Base-by-base conservation (phyloP, 805 yeast genomes). In the Pichia pseudocactophila region DNA sequence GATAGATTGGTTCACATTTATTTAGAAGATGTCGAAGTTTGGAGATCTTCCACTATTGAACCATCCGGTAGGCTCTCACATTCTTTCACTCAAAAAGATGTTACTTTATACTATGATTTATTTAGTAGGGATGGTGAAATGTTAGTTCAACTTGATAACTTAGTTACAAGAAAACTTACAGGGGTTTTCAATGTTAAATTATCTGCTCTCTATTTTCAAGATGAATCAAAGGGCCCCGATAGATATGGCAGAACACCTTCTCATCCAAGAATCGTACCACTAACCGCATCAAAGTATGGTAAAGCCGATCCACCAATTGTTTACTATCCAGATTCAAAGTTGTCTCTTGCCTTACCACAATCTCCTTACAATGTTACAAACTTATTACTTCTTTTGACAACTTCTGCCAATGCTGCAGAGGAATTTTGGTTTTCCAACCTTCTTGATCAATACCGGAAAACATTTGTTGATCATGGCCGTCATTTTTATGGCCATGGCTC, bases 21-120 rank as follows among this genome's bases (percentile, higher is more conserved):
- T 51, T 59, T 82, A 27, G 69, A 70, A 44, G 84, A 79, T 27
- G 66, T 71, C 13, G 83, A 83, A 48, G 64, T 86, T 32, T 86
- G 95, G 95, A 73, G 95, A 60, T 78, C 86, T 1, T 80, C 90
- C 2, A 87, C 95, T 2, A 78, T 83, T 13, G 95, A 86, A 60
- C 95, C 95, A 1, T 72, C 73, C 43, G 61, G 80, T 52, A 56
- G 54, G 12, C 50, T 62, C 2, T 71, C 73, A 9, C 73, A 66
- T 49, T 74, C 82, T 20, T 53, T 59, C 4, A 62, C 71, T 42
- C 64, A 70, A 26, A 85, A 82, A 55, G 95, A 87, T 56, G 71
- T 84, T 1, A 69, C 88, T 2, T 57, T 63, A 13, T 84, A 74
- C 55, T 52, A 68, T 7, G 49, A 64, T 0, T 57, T 85, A 28